Conservation (phyloP, 2,329 filamentous ascomycete genomes). For the Cytospora chrysosperma region DNA sequence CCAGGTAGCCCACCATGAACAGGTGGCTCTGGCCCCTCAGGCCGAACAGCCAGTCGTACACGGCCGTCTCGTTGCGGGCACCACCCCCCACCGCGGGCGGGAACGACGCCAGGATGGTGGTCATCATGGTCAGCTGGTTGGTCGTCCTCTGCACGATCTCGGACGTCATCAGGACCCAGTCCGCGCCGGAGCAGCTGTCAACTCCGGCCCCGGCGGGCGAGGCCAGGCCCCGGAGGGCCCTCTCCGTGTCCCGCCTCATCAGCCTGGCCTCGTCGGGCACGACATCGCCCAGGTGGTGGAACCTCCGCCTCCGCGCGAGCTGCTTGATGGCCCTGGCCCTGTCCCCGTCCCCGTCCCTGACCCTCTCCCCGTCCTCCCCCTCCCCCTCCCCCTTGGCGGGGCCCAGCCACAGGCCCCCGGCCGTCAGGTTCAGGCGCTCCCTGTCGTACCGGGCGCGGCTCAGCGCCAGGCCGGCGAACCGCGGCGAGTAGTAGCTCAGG, state of each 20-base stretch:
- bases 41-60: slow-evolving; percentile 33
- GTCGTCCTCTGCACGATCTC: slow-evolving; percentile 43
- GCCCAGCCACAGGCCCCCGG: slow-evolving; percentile 39
- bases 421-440: slow-evolving; percentile 41
- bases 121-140: slow-evolving; percentile 34
- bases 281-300: slow-evolving; percentile 37
- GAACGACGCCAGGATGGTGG: slow-evolving; percentile 30
- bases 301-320: slow-evolving; percentile 38
- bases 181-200: slow-evolving; percentile 39
- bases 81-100: neutral
- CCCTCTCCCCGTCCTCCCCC: neutral
- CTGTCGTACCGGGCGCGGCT: slow-evolving; percentile 36
- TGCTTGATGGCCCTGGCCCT: slow-evolving; percentile 33
- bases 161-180: slow-evolving; percentile 42
- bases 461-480: slow-evolving; percentile 33
- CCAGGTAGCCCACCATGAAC: slow-evolving; percentile 44
- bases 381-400: slow-evolving; percentile 11
- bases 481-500: slow-evolving; percentile 45
- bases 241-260: slow-evolving; percentile 36
- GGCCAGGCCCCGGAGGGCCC: slow-evolving; percentile 31
- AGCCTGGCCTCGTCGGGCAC: slow-evolving; percentile 33
- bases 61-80: slow-evolving; percentile 29
- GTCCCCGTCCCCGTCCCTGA: no score
- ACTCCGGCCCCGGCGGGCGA: slow-evolving; percentile 24
- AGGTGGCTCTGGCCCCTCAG: slow-evolving; percentile 41